Base-by-base conservation (phyloP, 331 rosid species). In the Saraca asoca region DNA sequence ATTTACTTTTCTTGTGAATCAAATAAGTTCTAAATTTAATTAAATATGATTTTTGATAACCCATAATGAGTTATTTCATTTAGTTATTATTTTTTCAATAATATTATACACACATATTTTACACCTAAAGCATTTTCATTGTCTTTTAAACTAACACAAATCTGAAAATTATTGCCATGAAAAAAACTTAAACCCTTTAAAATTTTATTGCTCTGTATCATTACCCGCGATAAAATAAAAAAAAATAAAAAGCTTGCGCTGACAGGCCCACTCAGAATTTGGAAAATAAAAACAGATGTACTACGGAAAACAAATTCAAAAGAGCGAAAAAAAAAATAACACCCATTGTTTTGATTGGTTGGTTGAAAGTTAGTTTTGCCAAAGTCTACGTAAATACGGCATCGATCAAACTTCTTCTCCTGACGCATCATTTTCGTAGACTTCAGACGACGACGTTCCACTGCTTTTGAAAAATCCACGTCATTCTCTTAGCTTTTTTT, bases 381-480 rank as follows among this genome's bases (percentile, higher is more conserved):
- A 77, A 83, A 83, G 86, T 85, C 81, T 74, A 71, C 67, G 79
- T 42, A 58, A 85, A 85, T 85, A 88, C 89, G 89, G 85, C 88
- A 91, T 79, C 85, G 91, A 77, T 18, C 8, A 11, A 58, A 34
- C 10, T 5, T 37, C 42, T 37, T 6, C 7, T 39, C 42, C 43
- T 5, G 75, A 68, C 48, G 75, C 77, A 68, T 70, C 77, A 78
- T 87, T 78, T 83, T 63, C 82, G 84, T 72, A 78, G 83, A 83
- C 83, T 84, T 76, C 6, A 46, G 82, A 42, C 52, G 66, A 69
- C 35, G 31, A 24, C 31, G 31, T 24, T 24, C 51, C 42, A 5
- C 78, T 20, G 66, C 15, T 62, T 20, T 51, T 15, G 18, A n/a
- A 42, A 63, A 54, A 49, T 45, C 80, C 79, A 19, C 76, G 66